phyloP scores from a whole-genome alignment of 2,329 filamentous ascomycete species.

The Curvularia spicifera region DNA sequence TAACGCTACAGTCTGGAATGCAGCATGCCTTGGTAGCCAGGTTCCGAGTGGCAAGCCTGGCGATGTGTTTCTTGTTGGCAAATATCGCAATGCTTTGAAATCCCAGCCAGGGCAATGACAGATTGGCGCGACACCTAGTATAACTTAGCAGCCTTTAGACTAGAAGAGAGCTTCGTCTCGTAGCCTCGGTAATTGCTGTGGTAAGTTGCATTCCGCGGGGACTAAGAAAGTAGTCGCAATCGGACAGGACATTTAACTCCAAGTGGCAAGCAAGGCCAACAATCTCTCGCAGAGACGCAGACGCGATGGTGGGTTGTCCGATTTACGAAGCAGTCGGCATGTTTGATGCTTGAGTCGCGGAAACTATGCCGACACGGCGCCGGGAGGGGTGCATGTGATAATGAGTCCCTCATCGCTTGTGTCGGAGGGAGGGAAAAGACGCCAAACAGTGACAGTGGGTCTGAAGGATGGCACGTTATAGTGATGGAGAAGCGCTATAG shows the following conservation, averaged over 20 bases:
- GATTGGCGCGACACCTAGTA: neutral
- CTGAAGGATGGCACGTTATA: neutral
- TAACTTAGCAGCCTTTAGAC: neutral
- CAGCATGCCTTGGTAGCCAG: neutral
- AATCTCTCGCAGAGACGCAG: neutral
- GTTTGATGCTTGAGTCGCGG: neutral
- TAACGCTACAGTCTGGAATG: neutral
- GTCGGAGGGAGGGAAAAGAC: neutral
- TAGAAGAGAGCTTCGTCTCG: neutral
- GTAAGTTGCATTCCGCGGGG: neutral
- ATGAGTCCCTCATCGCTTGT: neutral
- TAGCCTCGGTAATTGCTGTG: neutral
- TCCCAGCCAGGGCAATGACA: neutral
- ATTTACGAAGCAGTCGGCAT: neutral
- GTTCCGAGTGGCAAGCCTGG: neutral
- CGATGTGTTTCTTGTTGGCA: neutral
- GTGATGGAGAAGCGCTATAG: neutral
- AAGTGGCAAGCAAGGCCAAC: neutral
- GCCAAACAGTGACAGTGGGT: neutral
- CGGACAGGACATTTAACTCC: neutral
- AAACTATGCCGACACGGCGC: neutral
- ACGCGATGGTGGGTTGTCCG: neutral
- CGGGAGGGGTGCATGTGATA: neutral
- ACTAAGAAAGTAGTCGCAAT: no score
- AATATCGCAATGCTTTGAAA: neutral